Evolutionary conservation across 2,329 filamentous ascomycete species (phyloP).

Genomic region (Hansfordia pulvinata): DNA sequence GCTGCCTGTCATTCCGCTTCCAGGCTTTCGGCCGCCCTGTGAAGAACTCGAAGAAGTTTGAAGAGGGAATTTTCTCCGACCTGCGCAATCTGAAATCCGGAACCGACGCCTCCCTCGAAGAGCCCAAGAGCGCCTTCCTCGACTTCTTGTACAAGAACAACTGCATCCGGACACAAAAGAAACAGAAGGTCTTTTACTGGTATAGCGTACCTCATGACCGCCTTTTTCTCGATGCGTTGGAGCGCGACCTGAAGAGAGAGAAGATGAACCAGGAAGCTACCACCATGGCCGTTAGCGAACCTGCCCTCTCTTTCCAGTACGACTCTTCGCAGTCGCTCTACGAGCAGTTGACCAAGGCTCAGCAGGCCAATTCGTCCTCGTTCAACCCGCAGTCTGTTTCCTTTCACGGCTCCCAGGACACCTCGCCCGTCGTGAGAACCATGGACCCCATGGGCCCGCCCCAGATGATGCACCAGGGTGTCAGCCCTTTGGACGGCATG

Average conservation of each 20-base stretch:
- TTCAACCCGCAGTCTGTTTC: conserved; percentile 69
- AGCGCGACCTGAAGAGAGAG: conserved; percentile 94
- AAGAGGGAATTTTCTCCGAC: conserved; percentile 98
- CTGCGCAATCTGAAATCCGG: conserved; percentile 96
- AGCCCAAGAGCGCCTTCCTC: conserved; percentile 95
- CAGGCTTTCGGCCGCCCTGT: conserved; percentile 96
- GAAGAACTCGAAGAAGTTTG: conserved; percentile 99
- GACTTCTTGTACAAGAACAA: conserved; percentile 99
- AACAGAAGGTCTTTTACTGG: conserved; percentile 99
- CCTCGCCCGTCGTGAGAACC: conserved; percentile 78
- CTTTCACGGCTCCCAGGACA: conserved; percentile 63
- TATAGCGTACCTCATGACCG: conserved; percentile 98
- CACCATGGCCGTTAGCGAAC: conserved; percentile 91
- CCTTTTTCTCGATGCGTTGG: conserved; percentile 90
- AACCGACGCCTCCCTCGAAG: conserved; percentile 93
- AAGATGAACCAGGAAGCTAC: conserved; percentile 98
- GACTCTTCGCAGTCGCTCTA: conserved; percentile 98
- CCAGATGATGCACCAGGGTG: conserved; percentile 54
- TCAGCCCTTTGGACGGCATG: conserved; percentile 51
- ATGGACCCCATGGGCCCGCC: conserved; percentile 92
- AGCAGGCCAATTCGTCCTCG: conserved; percentile 95
- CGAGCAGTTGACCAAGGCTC: conserved; percentile 97
- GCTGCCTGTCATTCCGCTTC: conserved; percentile 95
- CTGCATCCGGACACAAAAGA: conserved; percentile 99
- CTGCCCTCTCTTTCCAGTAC: conserved; percentile 95